Evolutionary conservation across 495 filamentous ascomycete species (phyloP).

Genomic region (Penicillium manginii): DNA sequence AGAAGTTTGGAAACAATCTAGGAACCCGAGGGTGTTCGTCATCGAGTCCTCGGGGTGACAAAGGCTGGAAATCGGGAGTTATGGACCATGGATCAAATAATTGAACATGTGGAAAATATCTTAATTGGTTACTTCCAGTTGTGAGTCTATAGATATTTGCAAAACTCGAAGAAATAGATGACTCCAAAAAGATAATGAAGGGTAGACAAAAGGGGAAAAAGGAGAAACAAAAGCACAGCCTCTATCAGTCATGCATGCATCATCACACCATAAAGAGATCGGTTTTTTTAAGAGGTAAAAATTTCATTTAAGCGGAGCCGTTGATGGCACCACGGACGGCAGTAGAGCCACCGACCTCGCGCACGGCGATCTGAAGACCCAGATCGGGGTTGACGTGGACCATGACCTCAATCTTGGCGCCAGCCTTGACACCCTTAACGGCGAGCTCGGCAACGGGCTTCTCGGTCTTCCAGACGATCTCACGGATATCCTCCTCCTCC

Average conservation of each 20-base stretch:
- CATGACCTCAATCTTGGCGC: slow-evolving; percentile 88
- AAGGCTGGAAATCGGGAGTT: background rate
- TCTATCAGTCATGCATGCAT: slow-evolving; percentile 42
- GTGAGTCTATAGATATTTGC: slow-evolving; percentile 27
- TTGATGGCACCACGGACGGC: slow-evolving; percentile 76
- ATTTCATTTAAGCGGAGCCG: slow-evolving; percentile 39
- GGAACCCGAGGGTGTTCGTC: slow-evolving; percentile 1
- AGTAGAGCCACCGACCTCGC: slow-evolving; percentile 84
- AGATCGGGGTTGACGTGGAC: slow-evolving; percentile 82
- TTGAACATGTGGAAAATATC: slow-evolving; percentile 12
- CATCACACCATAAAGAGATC: slow-evolving; percentile 39
- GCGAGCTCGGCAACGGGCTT: slow-evolving; percentile 84
- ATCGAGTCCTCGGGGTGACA: background rate
- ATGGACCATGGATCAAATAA: background rate
- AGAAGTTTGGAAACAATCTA: slow-evolving; percentile 1
- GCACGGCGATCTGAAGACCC: slow-evolving; percentile 72
- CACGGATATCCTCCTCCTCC: slow-evolving; percentile 79
- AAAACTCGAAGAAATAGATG: slow-evolving; percentile 21
- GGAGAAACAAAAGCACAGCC: slow-evolving; percentile 23
- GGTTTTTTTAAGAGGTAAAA: slow-evolving; percentile 19
- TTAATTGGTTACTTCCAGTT: slow-evolving; percentile 26
- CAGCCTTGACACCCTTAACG: slow-evolving; percentile 81
- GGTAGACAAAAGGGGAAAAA: slow-evolving; percentile 14
- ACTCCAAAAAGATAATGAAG: slow-evolving; percentile 30
- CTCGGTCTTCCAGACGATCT: slow-evolving; percentile 91